A percentile compares a stretch with the other conserved stretches of the same genome.
Evolutionary conservation across 371 early-diverging fungal genomes (phyloP).

Genomic region (Saksenaea vasiformis): DNA sequence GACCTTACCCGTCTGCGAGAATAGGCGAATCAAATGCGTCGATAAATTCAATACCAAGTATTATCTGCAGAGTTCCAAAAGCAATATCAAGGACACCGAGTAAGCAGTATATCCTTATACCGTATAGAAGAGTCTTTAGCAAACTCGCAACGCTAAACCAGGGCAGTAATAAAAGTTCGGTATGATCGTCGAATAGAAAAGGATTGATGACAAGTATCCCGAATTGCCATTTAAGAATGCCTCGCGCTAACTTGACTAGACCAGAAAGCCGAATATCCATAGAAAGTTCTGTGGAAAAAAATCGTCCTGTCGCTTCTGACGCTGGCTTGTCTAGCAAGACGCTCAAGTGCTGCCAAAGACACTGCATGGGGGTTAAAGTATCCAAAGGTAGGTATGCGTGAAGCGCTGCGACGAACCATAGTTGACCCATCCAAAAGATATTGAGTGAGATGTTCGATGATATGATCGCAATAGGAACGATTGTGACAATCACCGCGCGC

Average conservation of each 20-base stretch:
- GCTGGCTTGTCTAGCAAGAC: neutral
- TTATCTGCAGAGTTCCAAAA: slow-evolving; percentile 21
- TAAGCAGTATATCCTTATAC: slow-evolving; percentile 30
- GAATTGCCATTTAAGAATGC: slow-evolving; percentile 17
- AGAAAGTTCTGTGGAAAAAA: neutral
- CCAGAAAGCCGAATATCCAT: slow-evolving; percentile 8
- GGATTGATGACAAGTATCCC: slow-evolving; percentile 19
- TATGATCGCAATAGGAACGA: neutral
- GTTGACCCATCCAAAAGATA: neutral
- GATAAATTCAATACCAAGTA: slow-evolving; percentile 24
- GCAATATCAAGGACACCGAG: slow-evolving; percentile 27
- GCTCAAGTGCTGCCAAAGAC: neutral
- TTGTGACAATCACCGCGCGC: neutral
- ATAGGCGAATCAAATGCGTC: slow-evolving; percentile 35
- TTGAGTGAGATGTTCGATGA: neutral
- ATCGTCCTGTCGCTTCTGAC: neutral
- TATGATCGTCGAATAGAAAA: slow-evolving; percentile 17
- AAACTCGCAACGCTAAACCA: slow-evolving; percentile 20
- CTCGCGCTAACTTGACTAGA: slow-evolving; percentile 16
- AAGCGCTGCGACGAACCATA: neutral
- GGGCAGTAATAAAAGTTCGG: slow-evolving; percentile 16
- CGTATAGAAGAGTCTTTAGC: slow-evolving; percentile 23
- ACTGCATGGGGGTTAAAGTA: neutral
- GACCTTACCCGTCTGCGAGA: slow-evolving; percentile 22
- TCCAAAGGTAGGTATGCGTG: neutral